phyloP scores from a whole-genome alignment of 2,329 filamentous ascomycete genomes.

The Pseudogymnoascus sp. region DNA sequence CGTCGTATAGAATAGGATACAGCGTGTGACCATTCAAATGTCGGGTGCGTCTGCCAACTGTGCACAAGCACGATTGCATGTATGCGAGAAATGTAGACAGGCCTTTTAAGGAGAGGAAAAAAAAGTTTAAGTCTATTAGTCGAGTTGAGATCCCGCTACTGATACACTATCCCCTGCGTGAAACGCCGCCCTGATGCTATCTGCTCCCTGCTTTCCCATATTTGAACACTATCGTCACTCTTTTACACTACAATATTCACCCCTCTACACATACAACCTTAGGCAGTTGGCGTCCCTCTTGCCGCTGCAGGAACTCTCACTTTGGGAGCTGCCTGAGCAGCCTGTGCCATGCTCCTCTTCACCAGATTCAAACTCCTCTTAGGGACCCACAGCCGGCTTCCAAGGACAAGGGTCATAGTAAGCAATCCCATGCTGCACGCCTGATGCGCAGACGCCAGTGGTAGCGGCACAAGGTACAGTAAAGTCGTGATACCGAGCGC shows the following conservation, averaged over 20 bases:
- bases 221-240: constrained; percentile 6
- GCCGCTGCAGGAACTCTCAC: background rate
- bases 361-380: constrained; percentile 56
- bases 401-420: constrained; percentile 73
- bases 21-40: background rate
- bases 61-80: background rate
- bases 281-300: background rate
- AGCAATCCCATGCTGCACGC: constrained; percentile 80
- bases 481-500: constrained; percentile 82
- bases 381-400: constrained; percentile 69
- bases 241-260: background rate
- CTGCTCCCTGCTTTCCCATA: background rate
- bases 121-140: background rate
- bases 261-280: background rate
- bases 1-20: constrained; percentile 2
- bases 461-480: constrained; percentile 86
- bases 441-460: constrained; percentile 84
- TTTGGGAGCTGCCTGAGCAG: background rate
- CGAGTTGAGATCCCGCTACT: constrained; percentile 9
- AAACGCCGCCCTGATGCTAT: constrained; percentile 1
- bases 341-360: constrained; percentile 28
- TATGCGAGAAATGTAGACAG: constrained; percentile 3
- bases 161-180: background rate
- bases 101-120: background rate
- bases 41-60: background rate